phyloP scores from a whole-genome alignment of 2,329 filamentous ascomycete genomes.

The Aspergillus aculeatus region DNA sequence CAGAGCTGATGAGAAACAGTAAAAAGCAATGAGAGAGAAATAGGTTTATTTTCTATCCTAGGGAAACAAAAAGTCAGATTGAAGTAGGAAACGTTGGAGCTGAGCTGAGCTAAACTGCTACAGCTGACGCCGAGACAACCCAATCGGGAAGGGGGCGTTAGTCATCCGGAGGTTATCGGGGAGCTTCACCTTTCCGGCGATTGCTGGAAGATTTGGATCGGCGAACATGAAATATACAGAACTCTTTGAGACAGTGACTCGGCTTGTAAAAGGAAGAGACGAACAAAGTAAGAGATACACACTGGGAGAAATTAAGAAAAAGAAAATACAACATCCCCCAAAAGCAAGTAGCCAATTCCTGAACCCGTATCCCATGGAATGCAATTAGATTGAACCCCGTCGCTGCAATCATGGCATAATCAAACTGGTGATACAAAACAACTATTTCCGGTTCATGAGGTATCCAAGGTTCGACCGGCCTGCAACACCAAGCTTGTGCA shows the following conservation, averaged over 20 bases:
- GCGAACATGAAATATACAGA: neutral
- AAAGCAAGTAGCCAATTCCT: neutral
- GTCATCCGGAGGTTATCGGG: neutral
- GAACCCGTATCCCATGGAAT: neutral
- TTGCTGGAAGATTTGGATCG: neutral
- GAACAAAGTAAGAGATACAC: neutral
- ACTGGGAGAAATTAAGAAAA: neutral
- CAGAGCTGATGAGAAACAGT: neutral
- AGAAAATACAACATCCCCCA: neutral
- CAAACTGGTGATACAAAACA: neutral
- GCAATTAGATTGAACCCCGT: neutral
- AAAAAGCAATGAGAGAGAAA: neutral
- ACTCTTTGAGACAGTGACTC: neutral
- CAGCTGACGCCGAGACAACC: neutral
- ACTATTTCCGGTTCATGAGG: conserved; percentile 1
- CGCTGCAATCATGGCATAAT: neutral
- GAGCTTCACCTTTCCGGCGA: neutral
- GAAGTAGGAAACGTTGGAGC: neutral
- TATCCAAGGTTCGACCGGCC: conserved; percentile 65
- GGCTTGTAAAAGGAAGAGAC: neutral
- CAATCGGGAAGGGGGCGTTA: neutral
- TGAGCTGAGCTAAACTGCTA: neutral
- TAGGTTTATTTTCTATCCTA: neutral
- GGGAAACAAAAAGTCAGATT: neutral
- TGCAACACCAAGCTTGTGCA: conserved; percentile 79